Base-by-base conservation (phyloP, 2,329 filamentous ascomycete species). In the Hypoxylon sp. region DNA sequence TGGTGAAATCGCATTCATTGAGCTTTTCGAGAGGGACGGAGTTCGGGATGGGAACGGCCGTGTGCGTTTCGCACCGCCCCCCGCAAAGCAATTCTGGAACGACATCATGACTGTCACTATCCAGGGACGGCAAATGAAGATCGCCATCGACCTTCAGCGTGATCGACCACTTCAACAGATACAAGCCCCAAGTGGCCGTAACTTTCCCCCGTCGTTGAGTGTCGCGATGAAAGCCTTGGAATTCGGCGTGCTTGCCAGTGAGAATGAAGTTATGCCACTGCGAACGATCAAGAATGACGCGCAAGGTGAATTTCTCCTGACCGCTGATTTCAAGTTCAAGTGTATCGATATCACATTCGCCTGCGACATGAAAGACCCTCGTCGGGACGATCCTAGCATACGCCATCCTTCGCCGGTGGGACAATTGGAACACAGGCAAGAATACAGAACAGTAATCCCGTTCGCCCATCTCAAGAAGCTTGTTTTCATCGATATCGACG, bases 191-290 rank as follows among this genome's bases (percentile, higher is more conserved):
- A 62, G 44, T 28, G 65, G 66, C 15, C 53, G 37, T 15, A 53
- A 4, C 1, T 70, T 71, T 53, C 58, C 64, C 5, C 17, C 56
- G 3, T 44, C 48, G n/a, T 8, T 69, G 48, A 65, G 11, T 2
- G 46, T 74, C 6, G 7, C 52, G 19, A 71, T 69, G n/a, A 4
- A 17, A 7, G 7, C 26, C 1, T 19, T 74, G 32, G 62, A 73
- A 53, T 74, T 74, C 8, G 73, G 73, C 4, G 46, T 74, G 2
- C 61, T 74, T 24, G 50, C 59, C 4, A 47, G 57, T 10, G 81
- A 85, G 4, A 78, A 77, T 2, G 79, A 80, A 0, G 87, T 93
- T 82, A 84, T 89, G 73, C 75, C 81, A 7, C 85, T 91, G 82
- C 84, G 83, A 54, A 82, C 79, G 3, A 68, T 80, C 6, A 49